phyloP scores from a whole-genome alignment of 805 yeast genomes.

The Pichia phayaonensis region DNA sequence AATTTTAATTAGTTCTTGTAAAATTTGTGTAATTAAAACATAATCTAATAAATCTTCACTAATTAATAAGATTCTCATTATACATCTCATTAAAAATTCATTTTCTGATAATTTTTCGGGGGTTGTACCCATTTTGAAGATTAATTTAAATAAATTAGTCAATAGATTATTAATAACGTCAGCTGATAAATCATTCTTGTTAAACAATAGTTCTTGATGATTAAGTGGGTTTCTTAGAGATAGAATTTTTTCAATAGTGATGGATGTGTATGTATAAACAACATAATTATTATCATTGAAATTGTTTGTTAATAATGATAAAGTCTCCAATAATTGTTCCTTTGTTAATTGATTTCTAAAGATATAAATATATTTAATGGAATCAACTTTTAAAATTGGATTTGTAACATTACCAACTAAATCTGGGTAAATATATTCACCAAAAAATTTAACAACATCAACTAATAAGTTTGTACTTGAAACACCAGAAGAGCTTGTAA shows the following conservation, averaged over 20 bases:
- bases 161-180: constrained; percentile 52
- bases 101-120: constrained; percentile 95
- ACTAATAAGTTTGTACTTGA: constrained; percentile 76
- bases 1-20: constrained; percentile 63
- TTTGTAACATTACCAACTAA: constrained; percentile 50
- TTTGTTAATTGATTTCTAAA: constrained; percentile 92
- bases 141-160: constrained; percentile 56
- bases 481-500: constrained; percentile 74
- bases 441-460: constrained; percentile 82
- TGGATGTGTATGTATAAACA: constrained; percentile 88
- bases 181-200: constrained; percentile 62
- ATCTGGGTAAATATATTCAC: constrained; percentile 75
- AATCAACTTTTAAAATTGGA: constrained; percentile 83
- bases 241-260: constrained; percentile 82
- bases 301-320: constrained; percentile 71
- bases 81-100: constrained; percentile 83
- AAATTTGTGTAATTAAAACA: constrained; percentile 37
- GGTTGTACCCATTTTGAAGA: constrained; percentile 47
- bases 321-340: constrained; percentile 67
- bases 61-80: constrained; percentile 73
- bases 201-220: constrained; percentile 53
- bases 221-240: constrained; percentile 61
- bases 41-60: constrained; percentile 56
- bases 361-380: constrained; percentile 81
- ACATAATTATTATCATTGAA: constrained; percentile 63